Evolutionary conservation across 225 moss, liverwort and hornwort genomes (phyloP), one percentile per base, ranked within the genome.

Genomic region (Antitrichia curtipendula): DNA sequence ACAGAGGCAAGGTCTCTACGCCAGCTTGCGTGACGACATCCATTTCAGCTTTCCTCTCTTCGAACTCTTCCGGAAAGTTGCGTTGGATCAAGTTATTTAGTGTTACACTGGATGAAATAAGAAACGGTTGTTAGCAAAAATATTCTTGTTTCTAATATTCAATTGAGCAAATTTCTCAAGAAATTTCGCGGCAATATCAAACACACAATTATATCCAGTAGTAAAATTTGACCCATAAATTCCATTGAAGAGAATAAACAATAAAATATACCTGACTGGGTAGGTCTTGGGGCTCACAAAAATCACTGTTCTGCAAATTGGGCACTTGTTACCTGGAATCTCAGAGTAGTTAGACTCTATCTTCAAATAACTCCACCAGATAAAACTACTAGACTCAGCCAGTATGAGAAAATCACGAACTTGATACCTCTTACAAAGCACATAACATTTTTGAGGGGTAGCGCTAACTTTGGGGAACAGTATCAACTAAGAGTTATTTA

Each of bases 21-120:
- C 94, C 96, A 86, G 84, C 91, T 64, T 92, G 92, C 47, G 95
- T 92, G 52, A 96, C 84, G 81, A 88, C 93, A 76, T 96, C 96
- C 96, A 94, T 96, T 92, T 98, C 98, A 84, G 90, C 93, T 93
- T 96, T 96, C 75, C 98, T 93, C 87, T 96, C 96, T 86, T 93
- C 91, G 90, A 93, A 95, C 86, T 98, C 98, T 83, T 98, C 96
- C 22, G 93, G 93, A 52, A 98, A 98, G 89, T 96, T 96, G 81
- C 92, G 95, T 82, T 96, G 96, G 90, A 98, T 96, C 86, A 98
- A 90, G 71, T 98, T 96, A 79, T 98, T 98, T 49, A 98, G 95
- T 41, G 96, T 98, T 74, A 98, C 96, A 88, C 98, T 98, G 93
- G 31, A 69, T 64, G 63, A 65, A 28, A 53, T 75, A 28, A 62